Base-by-base conservation (phyloP, 345 rosid species). In the Arabidopsis arenosa region DNA sequence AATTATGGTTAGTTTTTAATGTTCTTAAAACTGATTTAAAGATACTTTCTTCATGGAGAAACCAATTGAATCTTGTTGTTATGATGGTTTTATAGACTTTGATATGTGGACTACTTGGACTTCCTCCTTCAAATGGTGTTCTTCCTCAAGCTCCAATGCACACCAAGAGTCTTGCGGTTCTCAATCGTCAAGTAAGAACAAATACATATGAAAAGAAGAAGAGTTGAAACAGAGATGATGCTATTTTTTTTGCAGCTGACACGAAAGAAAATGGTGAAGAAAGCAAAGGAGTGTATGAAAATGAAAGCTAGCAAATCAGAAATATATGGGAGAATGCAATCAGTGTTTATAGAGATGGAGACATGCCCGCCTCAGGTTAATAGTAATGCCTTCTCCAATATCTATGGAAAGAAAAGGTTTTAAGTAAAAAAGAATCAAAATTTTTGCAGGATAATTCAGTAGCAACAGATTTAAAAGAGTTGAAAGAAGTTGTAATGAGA, bases 81-180 rank as follows among this genome's bases (percentile, higher is more conserved):
- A 35, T 73, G 62, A 52, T 55, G 67, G 40, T 77, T 79, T 15
- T 70, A 80, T 66, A 93, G 97, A 88, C 98, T 28, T 81, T 89
- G 82, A 75, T 89, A 67, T 88, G 97, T 56, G 98, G 97, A 67
- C 64, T 93, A 72, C 88, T 91, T 68, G 97, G 98, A 21, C 85
- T 93, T 43, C 93, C 97, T 69, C 97, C 98, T 49, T 91, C 97
- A 63, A 93, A 91, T 66, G 98, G 93, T 63, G 98, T 91, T 48
- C 84, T 89, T n/a, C 98, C 97, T 17, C 96, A 89, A 48, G 89
- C 97, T 63, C 96, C 97, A 56, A 89, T 89, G 96, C 97, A 93
- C 81, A 87, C 97, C 5, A 93, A 89, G 83, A 91, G 92, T 39
- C 96, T 91, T 71, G 90, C 92, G 0, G 85, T 87, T 83, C 89